Conservation (phyloP, 202 grass and related monocot genomes). For the Saccharum hybrid region DNA sequence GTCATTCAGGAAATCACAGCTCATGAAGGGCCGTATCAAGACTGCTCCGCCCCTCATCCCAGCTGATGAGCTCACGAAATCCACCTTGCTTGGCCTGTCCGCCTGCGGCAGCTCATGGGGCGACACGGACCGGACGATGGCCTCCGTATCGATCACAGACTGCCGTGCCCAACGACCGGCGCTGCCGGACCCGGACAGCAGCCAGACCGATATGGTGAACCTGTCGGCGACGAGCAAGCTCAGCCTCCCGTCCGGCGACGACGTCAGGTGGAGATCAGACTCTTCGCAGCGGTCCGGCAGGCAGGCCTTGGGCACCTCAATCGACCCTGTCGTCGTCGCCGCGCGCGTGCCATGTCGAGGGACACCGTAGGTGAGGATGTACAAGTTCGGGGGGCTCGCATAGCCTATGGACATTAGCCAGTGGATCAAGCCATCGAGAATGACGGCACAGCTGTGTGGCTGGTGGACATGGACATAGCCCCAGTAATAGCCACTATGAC, state of each 20-base stretch:
- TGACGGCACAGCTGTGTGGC: neutral
- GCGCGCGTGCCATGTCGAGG: neutral
- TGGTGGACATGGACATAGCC: too few relatives aligned
- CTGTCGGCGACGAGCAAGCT: neutral
- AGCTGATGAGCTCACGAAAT: neutral
- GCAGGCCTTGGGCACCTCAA: neutral
- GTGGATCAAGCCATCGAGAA: neutral
- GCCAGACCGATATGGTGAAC: neutral
- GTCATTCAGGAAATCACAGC: too few relatives aligned
- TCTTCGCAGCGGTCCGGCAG: too few relatives aligned
- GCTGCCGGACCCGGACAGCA: neutral
- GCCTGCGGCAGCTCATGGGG: too few relatives aligned
- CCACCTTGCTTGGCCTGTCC: too few relatives aligned
- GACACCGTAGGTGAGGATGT: neutral
- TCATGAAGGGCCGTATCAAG: neutral
- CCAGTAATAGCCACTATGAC: too few relatives aligned
- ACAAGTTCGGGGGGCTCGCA: neutral
- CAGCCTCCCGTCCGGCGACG: slow-evolving; percentile 4
- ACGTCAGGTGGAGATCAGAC: neutral
- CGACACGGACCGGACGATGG: too few relatives aligned
- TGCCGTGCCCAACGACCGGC: neutral
- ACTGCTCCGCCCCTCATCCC: neutral
- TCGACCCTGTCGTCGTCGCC: neutral
- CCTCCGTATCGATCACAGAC: neutral
- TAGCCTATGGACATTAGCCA: neutral